Conservation (phyloP, 768 basidiomycete species). For the Coprinopsis marcescibilis region DNA sequence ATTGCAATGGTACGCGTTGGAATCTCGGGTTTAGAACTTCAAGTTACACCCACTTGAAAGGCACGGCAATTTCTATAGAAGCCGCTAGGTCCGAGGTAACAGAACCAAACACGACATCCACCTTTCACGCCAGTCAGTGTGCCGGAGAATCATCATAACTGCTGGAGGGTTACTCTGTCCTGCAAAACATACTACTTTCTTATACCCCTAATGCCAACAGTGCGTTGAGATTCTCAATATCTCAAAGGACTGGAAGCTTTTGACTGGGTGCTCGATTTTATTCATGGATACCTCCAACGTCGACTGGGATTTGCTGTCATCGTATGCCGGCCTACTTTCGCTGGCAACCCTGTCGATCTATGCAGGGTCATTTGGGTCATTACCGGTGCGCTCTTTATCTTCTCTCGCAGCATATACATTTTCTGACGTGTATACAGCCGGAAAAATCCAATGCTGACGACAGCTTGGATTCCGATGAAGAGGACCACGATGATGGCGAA, state of each 20-base stretch:
- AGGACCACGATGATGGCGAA: constrained; percentile 56
- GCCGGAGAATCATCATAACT: not conserved
- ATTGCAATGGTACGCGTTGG: not conserved
- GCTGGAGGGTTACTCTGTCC: too few species aligned
- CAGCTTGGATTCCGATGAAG: constrained; percentile 39
- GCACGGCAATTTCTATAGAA: not conserved
- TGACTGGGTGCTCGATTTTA: too few species aligned
- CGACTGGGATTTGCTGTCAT: constrained; percentile 58
- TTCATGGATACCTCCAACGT: constrained; percentile 10
- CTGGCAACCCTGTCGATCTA: constrained; percentile 67
- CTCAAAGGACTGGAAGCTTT: too few species aligned
- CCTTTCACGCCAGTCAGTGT: not conserved
- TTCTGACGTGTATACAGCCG: not conserved
- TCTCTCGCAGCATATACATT: constrained; percentile 10
- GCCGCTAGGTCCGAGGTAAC: too few species aligned
- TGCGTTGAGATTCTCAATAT: too few species aligned
- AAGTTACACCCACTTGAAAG: not conserved
- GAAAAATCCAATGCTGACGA: constrained; percentile 4
- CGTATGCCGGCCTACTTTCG: constrained; percentile 61
- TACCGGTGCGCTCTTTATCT: constrained; percentile 45
- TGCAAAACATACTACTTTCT: too few species aligned
- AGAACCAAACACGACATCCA: not conserved
- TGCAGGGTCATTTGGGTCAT: constrained; percentile 60
- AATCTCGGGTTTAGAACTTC: not conserved
- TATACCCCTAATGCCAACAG: too few species aligned